These are phyloP conservation scores for Isatis lusitanica DNA, from an alignment of 441 rosid genomes.

Conservation along the genomic window DNA sequence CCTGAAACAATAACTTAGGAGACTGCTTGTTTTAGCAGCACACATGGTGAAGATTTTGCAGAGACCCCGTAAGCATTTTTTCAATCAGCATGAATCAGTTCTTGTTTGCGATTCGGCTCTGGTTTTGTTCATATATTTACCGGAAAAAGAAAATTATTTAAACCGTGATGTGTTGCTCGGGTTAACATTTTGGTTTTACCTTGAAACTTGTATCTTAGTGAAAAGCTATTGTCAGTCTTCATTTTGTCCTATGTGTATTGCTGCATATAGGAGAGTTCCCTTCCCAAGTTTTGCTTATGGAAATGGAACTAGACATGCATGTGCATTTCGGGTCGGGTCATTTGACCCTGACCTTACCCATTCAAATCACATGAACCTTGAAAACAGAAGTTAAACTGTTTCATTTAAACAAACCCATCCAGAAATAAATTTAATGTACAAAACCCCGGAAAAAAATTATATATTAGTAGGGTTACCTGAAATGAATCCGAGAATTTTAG, in stretches of 20 bases:
- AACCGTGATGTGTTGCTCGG: not conserved
- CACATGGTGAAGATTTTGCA: constrained; percentile 23
- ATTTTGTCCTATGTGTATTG: not conserved
- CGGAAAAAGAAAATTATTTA: not conserved
- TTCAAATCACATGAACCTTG: too few relatives aligned
- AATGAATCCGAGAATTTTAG: too few relatives aligned
- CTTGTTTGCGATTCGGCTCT: not conserved
- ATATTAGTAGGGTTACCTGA: too few relatives aligned
- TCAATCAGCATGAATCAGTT: not conserved
- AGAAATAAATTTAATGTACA: too few relatives aligned
- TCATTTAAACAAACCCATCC: too few relatives aligned
- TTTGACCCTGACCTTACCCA: too few relatives aligned
- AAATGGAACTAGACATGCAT: not conserved
- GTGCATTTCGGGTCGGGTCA: too few relatives aligned
- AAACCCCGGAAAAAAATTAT: too few relatives aligned
- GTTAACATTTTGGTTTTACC: not conserved
- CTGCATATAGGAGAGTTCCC: not conserved
- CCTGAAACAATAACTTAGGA: constrained; percentile 38
- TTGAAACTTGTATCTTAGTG: not conserved
- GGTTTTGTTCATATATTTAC: constrained; percentile 18
- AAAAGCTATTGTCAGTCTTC: not conserved
- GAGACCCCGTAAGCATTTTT: not conserved
- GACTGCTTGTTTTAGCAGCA: not conserved
- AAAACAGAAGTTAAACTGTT: too few relatives aligned
- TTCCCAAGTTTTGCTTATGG: not conserved